Conservation (phyloP, 805 yeast species). For the Kluyveromyces lactis region DNA sequence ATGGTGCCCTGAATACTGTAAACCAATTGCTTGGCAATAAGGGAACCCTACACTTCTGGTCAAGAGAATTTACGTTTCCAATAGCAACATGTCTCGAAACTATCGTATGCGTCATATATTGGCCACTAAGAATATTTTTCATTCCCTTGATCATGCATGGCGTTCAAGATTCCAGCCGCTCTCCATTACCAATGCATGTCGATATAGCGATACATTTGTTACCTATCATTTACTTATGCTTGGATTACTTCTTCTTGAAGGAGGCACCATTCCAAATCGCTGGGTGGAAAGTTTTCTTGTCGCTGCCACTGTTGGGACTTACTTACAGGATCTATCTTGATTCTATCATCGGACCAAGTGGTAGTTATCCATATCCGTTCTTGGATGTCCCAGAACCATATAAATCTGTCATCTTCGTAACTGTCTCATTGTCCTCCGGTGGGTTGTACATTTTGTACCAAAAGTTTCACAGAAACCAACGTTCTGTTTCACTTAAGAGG, state of each 20-base stretch:
- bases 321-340: constrained; percentile 49
- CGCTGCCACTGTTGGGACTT: constrained; percentile 28
- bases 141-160: constrained; percentile 38
- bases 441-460: constrained; percentile 25
- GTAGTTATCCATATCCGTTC: constrained; percentile 60
- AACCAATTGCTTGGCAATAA: constrained; percentile 12
- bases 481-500: not conserved
- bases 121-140: constrained; percentile 56
- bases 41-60: constrained; percentile 5
- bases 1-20: constrained; percentile 32
- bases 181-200: constrained; percentile 37
- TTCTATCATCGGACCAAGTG: constrained; percentile 39
- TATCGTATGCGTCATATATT: constrained; percentile 56
- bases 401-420: constrained; percentile 40
- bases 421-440: constrained; percentile 35
- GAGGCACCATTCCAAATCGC: constrained; percentile 33
- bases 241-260: constrained; percentile 50
- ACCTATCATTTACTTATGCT: constrained; percentile 44
- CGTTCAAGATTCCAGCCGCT: constrained; percentile 15
- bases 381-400: constrained; percentile 42
- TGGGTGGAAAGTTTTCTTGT: constrained; percentile 30
- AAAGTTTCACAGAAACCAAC: constrained; percentile 17
- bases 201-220: constrained; percentile 54
- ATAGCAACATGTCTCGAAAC: constrained; percentile 50
- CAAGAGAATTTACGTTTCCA: constrained; percentile 33